Evolutionary conservation across 805 yeast species (phyloP).

Genomic region (Cyberlindnera petersonii): DNA sequence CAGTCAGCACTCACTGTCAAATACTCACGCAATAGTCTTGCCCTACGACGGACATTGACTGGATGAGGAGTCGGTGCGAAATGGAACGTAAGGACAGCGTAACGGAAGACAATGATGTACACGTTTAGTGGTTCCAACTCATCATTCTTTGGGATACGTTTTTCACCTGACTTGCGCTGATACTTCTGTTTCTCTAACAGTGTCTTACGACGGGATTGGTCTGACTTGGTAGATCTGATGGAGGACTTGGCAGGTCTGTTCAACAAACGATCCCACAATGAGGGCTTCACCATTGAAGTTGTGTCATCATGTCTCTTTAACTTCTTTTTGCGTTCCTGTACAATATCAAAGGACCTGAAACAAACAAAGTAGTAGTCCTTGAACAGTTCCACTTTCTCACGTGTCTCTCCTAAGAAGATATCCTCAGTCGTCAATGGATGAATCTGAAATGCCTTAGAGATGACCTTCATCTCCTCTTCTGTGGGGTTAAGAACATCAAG

Average conservation of each 20-base stretch:
- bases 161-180: conserved; percentile 41
- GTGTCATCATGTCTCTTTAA: conserved; percentile 3
- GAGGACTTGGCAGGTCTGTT: conserved; percentile 18
- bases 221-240: conserved; percentile 10
- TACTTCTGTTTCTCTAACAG: conserved; percentile 33
- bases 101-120: conserved; percentile 86
- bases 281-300: conserved; percentile 6
- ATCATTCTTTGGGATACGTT: conserved; percentile 40
- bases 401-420: conserved; percentile 85
- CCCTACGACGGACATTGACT: conserved; percentile 90
- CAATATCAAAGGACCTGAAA: conserved; percentile 79
- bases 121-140: conserved; percentile 87
- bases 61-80: conserved; percentile 95
- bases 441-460: conserved; percentile 87
- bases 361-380: conserved; percentile 89
- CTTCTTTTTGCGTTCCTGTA: conserved; percentile 58
- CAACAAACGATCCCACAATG: conserved; percentile 11
- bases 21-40: conserved; percentile 81
- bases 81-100: conserved; percentile 91
- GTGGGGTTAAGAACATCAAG: conserved; percentile 88
- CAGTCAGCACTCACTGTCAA: conserved; percentile 90
- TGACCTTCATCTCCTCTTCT: conserved; percentile 92
- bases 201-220: conserved; percentile 15
- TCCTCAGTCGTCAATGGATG: conserved; percentile 97
- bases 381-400: conserved; percentile 93